Evolutionary conservation across 2,329 filamentous ascomycete species (phyloP), one percentile per base, ranked within the genome.

Genomic region (Chaetomiaceae sp.): DNA sequence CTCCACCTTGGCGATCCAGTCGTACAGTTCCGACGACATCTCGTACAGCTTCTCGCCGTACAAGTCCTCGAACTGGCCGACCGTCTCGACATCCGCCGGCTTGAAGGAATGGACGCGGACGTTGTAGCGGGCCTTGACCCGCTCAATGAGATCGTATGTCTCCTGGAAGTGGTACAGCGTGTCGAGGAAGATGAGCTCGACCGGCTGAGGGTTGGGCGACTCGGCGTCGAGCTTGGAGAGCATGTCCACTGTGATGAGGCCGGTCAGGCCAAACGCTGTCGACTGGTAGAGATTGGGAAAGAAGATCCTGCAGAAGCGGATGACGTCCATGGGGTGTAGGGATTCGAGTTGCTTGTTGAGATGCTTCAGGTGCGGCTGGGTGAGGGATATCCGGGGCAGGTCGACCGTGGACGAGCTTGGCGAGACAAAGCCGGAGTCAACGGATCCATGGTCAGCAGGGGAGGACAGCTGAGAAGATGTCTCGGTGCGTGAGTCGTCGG

Each of bases 1-100:
- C 77, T 99, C 94, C 44, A 99, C 94, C 77, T 99, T 99, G 74
- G 91, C 94, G 58, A 94, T 79, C 79, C 89, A 97, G 78, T 99
- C 94, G 73, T 99, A 99, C 65, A 92, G 81, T 66, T 96, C 89
- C 45, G 90, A 81, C 60, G 94, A 86, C 29, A 77, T 81, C 68
- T 96, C 87, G 85, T 91, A 99, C 43, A 97, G 75, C 61, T 83
- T 82, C 67, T 85, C 77, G 65, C 94, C 94, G 67, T 96, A 90
- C 65, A 83, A 85, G 57, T 80, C 75, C 68, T 90, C 87, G 66
- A 99, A 96, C 59, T 95, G 86, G 47, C 81, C 80, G 16, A 81
- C 78, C 0, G 80, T 90, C 51, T 86, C 80, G 64, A 81, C 81
- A 47, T 86, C 89, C 48, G 85, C 81, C 11, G 94, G 94, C 77